phyloP scores from a whole-genome alignment of 2,329 filamentous ascomycete genomes.

The Claviceps purpurea region DNA sequence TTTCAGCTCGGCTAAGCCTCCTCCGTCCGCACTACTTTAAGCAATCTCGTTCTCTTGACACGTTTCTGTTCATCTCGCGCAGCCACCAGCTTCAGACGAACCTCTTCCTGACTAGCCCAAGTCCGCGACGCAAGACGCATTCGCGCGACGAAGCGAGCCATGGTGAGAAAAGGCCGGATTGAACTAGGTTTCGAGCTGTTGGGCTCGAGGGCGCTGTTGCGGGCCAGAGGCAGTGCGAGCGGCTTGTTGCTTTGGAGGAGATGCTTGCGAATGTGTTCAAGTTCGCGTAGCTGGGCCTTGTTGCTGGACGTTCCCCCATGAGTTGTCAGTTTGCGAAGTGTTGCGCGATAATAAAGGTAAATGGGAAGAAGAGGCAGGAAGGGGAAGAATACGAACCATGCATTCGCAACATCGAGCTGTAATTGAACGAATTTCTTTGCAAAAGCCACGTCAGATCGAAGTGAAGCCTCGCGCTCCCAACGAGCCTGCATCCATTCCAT shows the following conservation, averaged over 20 bases:
- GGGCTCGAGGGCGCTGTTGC: constrained; percentile 4
- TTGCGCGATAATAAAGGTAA: background rate
- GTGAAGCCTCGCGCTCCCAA: constrained; percentile 64
- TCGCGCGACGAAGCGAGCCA: constrained; percentile 39
- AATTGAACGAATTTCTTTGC: constrained; percentile 75
- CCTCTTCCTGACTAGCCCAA: constrained; percentile 39
- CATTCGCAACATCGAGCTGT: constrained; percentile 70
- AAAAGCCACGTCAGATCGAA: constrained; percentile 69
- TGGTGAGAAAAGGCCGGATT: constrained; percentile 31
- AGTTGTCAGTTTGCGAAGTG: background rate
- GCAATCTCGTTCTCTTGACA: constrained; percentile 27
- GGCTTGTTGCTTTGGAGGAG: constrained; percentile 25
- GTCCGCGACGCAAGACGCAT: constrained; percentile 31
- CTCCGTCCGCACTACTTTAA: constrained; percentile 23
- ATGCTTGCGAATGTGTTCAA: constrained; percentile 58
- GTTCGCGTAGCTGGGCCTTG: constrained; percentile 74
- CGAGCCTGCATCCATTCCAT: constrained; percentile 81
- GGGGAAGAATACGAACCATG: constrained; percentile 56
- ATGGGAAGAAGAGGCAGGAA: background rate
- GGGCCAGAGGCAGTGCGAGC: constrained; percentile 17
- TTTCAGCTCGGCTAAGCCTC: no score
- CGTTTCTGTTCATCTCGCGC: constrained; percentile 34
- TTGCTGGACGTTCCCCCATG: constrained; percentile 46
- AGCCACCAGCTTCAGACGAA: constrained; percentile 33
- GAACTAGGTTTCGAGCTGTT: constrained; percentile 14